Base-by-base conservation (phyloP, 2,329 filamentous ascomycete species). In the Camillea tinctor region DNA sequence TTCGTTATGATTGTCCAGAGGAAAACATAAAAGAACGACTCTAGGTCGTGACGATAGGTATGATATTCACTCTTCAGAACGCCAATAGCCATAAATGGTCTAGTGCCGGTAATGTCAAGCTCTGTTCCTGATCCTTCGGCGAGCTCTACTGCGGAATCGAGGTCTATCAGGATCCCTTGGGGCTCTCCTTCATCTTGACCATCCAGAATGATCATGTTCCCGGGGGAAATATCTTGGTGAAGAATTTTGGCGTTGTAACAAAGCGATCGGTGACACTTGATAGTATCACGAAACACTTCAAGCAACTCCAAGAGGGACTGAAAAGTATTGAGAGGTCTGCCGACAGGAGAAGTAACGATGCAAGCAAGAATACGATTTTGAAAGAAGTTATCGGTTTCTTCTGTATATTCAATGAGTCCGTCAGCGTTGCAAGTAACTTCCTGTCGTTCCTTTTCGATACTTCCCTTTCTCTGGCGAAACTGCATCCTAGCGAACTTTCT, bases 41-140 rank as follows among this genome's bases (percentile, higher is more conserved):
- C 68, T 11, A 71, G 60, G 49, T 68, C 68, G 52, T 69, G 66
- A 1, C 68, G 66, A 59, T 70, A 69, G 20, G 63, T 69, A 60
- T 68, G 66, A 1, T 19, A 7, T 55, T 64, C 55, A 13, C 57
- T 56, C 50, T 63, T 61, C 4, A 71, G 60, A 52, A 66, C 63
- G 13, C 63, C 68, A 59, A 68, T 69, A n/a, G 67, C 66, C 59
- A 68, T 70, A 36, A 69, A 70, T 51, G 62, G 56, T 55, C 62
- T 59, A 4, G 66, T 68, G 26, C 66, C 68, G 21, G 53, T 66
- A 22, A 68, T 55, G 5, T 19, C 54, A 40, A 0, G 5, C 26
- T 63, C 61, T 49, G 30, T 50, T 52, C 36, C 62, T 50, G 7
- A 7, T 22, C 11, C 52, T 48, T 57, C 57, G 17, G 30, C 19